A percentile compares a stretch with the other conserved stretches of the same genome.
Conservation (phyloP, 1,284 basidiomycete genomes). For the Puccinia horiana region DNA sequence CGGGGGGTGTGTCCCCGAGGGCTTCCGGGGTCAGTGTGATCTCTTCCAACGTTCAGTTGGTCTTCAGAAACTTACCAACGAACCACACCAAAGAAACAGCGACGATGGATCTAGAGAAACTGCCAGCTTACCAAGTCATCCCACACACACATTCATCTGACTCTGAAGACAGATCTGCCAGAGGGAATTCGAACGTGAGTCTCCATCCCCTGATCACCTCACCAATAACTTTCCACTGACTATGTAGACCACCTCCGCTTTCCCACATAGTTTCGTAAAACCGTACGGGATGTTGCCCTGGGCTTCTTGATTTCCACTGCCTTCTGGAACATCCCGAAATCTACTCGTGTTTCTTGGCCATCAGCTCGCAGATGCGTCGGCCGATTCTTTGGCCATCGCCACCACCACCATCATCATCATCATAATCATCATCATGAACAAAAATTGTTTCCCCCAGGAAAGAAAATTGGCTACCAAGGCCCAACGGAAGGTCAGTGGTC, state of each 20-base stretch:
- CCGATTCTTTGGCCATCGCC: conserved; percentile 12
- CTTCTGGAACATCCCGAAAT: conserved; percentile 34
- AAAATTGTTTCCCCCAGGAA: conserved; percentile 14
- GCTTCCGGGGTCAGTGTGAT: neutral
- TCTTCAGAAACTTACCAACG: neutral
- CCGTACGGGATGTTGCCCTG: conserved; percentile 35
- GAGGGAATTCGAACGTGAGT: neutral
- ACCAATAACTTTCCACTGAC: neutral
- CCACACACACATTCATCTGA: neutral
- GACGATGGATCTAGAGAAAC: conserved; percentile 19
- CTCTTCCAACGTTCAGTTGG: neutral
- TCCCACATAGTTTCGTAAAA: conserved; percentile 16
- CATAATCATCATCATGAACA: neutral
- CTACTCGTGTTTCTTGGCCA: conserved; percentile 20
- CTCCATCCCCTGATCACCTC: neutral
- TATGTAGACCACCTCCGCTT: neutral
- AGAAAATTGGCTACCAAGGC: conserved; percentile 28
- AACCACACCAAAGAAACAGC: neutral
- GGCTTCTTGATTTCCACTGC: conserved; percentile 41
- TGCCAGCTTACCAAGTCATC: conserved; percentile 6
- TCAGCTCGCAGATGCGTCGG: conserved; percentile 6
- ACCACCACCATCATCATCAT: conserved; percentile 14
- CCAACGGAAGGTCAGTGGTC: conserved; percentile 26
- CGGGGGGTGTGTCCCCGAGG: neutral
- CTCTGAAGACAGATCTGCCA: neutral